Evolutionary conservation across 257 asterid genomes (phyloP).

Genomic region (Solanum chilense): DNA sequence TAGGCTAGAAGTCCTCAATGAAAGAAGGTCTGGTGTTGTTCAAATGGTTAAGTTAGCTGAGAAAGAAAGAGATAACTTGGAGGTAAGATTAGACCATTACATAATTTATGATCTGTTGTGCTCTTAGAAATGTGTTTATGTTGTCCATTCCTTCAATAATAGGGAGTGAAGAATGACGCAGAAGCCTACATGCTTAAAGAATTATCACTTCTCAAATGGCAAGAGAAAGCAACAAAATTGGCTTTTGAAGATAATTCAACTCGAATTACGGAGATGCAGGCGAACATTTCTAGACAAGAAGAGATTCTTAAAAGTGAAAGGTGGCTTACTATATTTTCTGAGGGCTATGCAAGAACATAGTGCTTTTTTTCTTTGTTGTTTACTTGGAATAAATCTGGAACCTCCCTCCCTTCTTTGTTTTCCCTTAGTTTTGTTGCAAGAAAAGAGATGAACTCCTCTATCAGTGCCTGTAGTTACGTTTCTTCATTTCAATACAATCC

Average conservation of each 20-base stretch:
- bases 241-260: constrained; percentile 64
- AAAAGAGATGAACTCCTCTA: not conserved
- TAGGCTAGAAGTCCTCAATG: constrained; percentile 84
- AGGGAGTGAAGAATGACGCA: constrained; percentile 92
- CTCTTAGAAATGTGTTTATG: not conserved
- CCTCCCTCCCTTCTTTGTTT: not conserved
- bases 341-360: not conserved
- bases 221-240: constrained; percentile 77
- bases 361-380: not conserved
- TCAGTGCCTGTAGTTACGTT: not conserved
- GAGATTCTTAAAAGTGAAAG: constrained; percentile 63
- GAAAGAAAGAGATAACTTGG: constrained; percentile 90
- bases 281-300: constrained; percentile 49
- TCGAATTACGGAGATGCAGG: constrained; percentile 44
- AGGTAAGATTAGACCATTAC: constrained; percentile 33
- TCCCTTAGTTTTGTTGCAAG: not conserved
- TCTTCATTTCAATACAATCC: not conserved
- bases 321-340: constrained; percentile 19
- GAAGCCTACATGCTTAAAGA: constrained; percentile 96
- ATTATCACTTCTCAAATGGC: constrained; percentile 73
- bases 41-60: constrained; percentile 97
- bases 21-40: constrained; percentile 81
- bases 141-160: constrained; percentile 2
- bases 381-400: not conserved
- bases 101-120: not conserved